Conservation (phyloP, 202 grass and related monocot species). For the Digitaria exilis region DNA sequence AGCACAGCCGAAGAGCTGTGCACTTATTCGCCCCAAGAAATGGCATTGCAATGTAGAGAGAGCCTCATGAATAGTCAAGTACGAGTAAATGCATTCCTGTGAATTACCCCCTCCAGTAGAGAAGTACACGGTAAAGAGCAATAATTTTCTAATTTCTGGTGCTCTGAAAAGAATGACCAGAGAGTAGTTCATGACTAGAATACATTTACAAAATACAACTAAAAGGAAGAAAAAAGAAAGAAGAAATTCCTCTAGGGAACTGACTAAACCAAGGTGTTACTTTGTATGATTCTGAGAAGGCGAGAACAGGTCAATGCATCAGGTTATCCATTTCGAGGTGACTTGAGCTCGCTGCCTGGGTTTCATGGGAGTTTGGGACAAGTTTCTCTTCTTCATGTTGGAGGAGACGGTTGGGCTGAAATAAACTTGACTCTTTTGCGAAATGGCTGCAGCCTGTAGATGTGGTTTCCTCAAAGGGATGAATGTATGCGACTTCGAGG, state of each 20-base stretch:
- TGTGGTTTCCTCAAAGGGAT: slow-evolving; percentile 66
- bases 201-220: slow-evolving; percentile 44
- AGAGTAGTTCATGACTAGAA: slow-evolving; percentile 37
- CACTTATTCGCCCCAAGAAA: neutral
- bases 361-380: slow-evolving; percentile 59
- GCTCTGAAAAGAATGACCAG: slow-evolving; percentile 35
- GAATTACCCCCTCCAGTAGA: slow-evolving; percentile 29
- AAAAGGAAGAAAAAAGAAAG: slow-evolving; percentile 4
- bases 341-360: slow-evolving; percentile 61
- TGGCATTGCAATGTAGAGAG: neutral
- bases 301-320: slow-evolving; percentile 3
- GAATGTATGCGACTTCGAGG: slow-evolving; percentile 55
- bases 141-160: slow-evolving; percentile 33
- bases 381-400: slow-evolving; percentile 80
- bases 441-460: slow-evolving; percentile 63
- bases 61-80: neutral
- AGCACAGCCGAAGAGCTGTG: neutral
- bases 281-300: slow-evolving; percentile 30
- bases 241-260: slow-evolving; percentile 8
- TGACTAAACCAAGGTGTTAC: slow-evolving; percentile 24
- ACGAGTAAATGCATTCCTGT: slow-evolving; percentile 3
- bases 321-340: slow-evolving; percentile 59
- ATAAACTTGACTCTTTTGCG: slow-evolving; percentile 81
- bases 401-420: slow-evolving; percentile 77
- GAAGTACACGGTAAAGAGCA: neutral